These are phyloP conservation scores for Sugiyamaella novakii DNA, from an alignment of 1,139 yeast genomes.

Conservation along the genomic window DNA sequence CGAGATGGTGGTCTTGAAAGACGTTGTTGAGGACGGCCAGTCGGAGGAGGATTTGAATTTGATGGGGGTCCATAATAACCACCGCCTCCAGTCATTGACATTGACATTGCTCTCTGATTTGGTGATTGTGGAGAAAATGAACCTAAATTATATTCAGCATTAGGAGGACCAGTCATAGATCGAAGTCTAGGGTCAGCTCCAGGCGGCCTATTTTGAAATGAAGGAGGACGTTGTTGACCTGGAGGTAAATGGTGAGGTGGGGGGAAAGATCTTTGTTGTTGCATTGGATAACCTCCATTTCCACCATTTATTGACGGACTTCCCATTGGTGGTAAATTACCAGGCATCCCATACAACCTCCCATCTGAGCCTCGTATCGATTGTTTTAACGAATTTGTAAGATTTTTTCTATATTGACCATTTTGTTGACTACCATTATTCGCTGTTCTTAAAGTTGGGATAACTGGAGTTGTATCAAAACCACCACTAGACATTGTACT, in stretches of 20 bases:
- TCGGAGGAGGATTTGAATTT: constrained; percentile 1
- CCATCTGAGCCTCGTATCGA: constrained; percentile 34
- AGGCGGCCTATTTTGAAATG: constrained; percentile 4
- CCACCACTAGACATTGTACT: constrained; percentile 36
- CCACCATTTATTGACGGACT: too few species aligned
- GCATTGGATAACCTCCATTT: constrained; percentile 13
- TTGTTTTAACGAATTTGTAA: constrained; percentile 37
- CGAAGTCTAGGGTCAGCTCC: constrained; percentile 19
- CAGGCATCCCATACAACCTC: constrained; percentile 18
- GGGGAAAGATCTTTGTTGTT: constrained; percentile 7
- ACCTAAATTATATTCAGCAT: constrained; percentile 1
- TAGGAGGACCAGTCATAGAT: constrained; percentile 16
- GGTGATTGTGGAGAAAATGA: constrained; percentile 1
- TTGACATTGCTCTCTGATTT: constrained; percentile 26
- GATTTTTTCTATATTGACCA: constrained; percentile 39
- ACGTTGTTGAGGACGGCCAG: constrained; percentile 17
- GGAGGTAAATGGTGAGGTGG: not conserved
- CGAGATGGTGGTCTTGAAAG: constrained; percentile 27
- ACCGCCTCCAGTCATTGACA: constrained; percentile 11
- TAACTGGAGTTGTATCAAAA: constrained; percentile 43
- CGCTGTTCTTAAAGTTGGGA: constrained; percentile 37
- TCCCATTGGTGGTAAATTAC: not conserved
- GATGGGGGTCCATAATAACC: constrained; percentile 1
- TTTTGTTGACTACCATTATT: constrained; percentile 20
- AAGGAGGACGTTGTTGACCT: constrained; percentile 11